phyloP scores from a whole-genome alignment of 495 filamentous ascomycete genomes.

The Penicillium bovifimosum region DNA sequence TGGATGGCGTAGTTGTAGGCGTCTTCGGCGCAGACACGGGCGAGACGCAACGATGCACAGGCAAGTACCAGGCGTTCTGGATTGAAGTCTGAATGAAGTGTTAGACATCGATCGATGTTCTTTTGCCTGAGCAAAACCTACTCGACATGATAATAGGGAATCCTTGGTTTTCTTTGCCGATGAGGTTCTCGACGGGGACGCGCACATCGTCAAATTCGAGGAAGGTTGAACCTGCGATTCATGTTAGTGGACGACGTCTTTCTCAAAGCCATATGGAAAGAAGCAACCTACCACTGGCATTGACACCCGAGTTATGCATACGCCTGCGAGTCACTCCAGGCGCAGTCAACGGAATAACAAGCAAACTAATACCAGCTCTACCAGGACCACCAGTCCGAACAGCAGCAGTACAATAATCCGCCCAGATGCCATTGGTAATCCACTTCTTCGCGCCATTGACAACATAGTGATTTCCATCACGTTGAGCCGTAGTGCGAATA shows the following conservation, averaged over 20 bases:
- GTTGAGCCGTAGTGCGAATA: constrained; percentile 46
- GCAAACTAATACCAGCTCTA: constrained; percentile 41
- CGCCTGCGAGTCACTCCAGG: constrained; percentile 57
- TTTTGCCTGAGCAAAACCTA: constrained; percentile 9
- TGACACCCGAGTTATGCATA: constrained; percentile 67
- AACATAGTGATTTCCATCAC: constrained; percentile 43
- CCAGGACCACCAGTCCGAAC: constrained; percentile 50
- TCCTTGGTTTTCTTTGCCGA: constrained; percentile 44
- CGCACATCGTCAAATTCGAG: constrained; percentile 44
- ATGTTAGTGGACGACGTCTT: background rate
- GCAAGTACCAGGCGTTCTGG: constrained; percentile 41
- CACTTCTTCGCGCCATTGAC: constrained; percentile 55
- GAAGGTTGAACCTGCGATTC: constrained; percentile 36
- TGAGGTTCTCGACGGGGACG: constrained; percentile 39
- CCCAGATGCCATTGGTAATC: constrained; percentile 54
- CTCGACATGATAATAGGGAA: constrained; percentile 48
- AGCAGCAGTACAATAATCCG: constrained; percentile 49
- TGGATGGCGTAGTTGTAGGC: constrained; percentile 45
- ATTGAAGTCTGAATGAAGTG: constrained; percentile 36
- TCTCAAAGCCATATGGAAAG: constrained; percentile 19
- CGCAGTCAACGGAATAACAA: constrained; percentile 47
- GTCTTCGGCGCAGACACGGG: constrained; percentile 44
- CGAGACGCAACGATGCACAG: constrained; percentile 38
- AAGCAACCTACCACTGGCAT: constrained; percentile 32
- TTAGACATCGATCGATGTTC: background rate